Evolutionary conservation across 2,329 filamentous ascomycete genomes (phyloP), one percentile per base, ranked within the genome.

Genomic region (Orbilia ellipsospora): DNA sequence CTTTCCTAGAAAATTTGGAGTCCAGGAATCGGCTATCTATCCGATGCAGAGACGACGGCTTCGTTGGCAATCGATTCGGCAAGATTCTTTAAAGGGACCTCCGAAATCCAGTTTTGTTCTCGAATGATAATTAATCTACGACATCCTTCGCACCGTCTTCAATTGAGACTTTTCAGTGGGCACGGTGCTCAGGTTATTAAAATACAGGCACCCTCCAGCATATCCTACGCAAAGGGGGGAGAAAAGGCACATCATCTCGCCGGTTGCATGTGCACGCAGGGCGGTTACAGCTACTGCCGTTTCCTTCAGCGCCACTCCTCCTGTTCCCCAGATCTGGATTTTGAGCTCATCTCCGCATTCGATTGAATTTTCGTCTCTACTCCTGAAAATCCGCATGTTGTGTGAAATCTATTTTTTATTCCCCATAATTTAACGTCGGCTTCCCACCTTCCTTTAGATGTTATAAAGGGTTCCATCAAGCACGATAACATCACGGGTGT

Each of bases 311-410:
- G 66, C 57, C 51, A 56, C 66, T 62, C 61, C 36, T 40, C n/a
- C 40, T 55, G 15, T 50, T 62, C 66, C 60, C 36, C 40, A 48
- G 13, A 42, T 18, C 61, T 69, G 55, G 51, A 52, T 56, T 62
- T 50, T 62, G 45, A 45, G 66, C 57, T 50, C 61, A 54, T 65
- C 48, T 45, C 60, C 69, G 64, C 64, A 54, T 61, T 55, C 68
- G 68, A 73, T 51, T 50, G 55, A 45, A 26, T 36, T 57, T 48
- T 50, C 55, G 56, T 61, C 56, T 36, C 51, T 28, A 51, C 65
- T 70, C 66, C 66, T 70, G 57, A 70, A 63, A 56, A 56, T 50
- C 18, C 23, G 31, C 12, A 44, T 61, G 23, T 40, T 42, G 44
- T 42, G 57, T 50, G 26, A 12, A 36, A 44, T 23, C 48, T 50